Conservation (phyloP, 371 early-diverging fungal genomes). For the Mucor irregularis region DNA sequence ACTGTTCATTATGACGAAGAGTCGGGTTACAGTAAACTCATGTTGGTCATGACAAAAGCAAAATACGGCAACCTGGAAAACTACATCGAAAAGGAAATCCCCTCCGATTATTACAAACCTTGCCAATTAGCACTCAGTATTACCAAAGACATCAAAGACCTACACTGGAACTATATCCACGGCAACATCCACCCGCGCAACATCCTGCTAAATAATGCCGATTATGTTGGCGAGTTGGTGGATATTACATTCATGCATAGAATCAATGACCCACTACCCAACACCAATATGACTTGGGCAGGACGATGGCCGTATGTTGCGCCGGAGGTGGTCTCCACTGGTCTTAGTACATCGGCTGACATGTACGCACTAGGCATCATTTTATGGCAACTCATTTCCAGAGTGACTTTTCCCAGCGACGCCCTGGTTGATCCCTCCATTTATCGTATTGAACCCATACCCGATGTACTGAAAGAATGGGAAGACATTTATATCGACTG, state of each 20-base stretch:
- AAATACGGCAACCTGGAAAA: conserved; percentile 40
- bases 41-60: conserved; percentile 44
- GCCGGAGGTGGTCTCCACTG: conserved; percentile 37
- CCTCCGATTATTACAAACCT: conserved; percentile 35
- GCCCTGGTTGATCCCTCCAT: conserved; percentile 37
- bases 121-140: conserved; percentile 37
- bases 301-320: conserved; percentile 52
- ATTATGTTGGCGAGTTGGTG: conserved; percentile 39
- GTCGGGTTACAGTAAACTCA: conserved; percentile 35
- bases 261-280: conserved; percentile 8
- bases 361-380: conserved; percentile 48
- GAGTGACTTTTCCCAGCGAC: conserved; percentile 45
- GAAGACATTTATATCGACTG: conserved; percentile 41
- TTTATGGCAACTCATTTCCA: conserved; percentile 48
- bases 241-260: conserved; percentile 46
- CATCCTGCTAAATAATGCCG: conserved; percentile 40
- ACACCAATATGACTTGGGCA: conserved; percentile 6
- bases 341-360: conserved; percentile 38
- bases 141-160: conserved; percentile 42
- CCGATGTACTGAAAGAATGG: conserved; percentile 40
- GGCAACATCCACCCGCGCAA: conserved; percentile 51
- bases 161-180: conserved; percentile 48
- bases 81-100: conserved; percentile 28
- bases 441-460: conserved; percentile 47
- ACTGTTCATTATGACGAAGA: conserved; percentile 35